Conservation (phyloP, 225 moss, liverwort and hornwort species). For the Rhytidiadelphus loreus region DNA sequence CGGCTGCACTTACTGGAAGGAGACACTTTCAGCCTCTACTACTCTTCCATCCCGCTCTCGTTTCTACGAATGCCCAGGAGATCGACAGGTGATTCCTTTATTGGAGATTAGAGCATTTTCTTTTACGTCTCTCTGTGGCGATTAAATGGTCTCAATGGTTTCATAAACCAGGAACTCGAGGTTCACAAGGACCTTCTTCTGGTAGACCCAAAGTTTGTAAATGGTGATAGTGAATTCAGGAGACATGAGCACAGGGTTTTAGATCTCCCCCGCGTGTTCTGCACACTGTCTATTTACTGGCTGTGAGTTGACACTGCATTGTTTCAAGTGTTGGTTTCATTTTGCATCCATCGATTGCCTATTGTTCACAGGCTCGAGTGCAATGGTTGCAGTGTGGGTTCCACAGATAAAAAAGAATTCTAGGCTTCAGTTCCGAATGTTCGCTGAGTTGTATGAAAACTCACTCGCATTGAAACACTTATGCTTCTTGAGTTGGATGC, state of each 20-base stretch:
- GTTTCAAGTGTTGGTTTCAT: neutral
- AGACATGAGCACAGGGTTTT: neutral
- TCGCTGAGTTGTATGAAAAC: neutral
- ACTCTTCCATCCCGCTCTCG: neutral
- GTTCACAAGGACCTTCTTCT: neutral
- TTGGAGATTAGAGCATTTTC: neutral
- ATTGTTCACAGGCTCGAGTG: neutral
- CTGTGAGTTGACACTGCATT: neutral
- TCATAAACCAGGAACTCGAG: neutral
- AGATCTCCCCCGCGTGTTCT: neutral
- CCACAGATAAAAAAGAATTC: neutral
- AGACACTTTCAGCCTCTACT: neutral
- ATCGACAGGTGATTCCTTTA: conserved; percentile 4
- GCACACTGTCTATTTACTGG: neutral
- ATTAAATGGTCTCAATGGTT: neutral
- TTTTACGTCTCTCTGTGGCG: neutral
- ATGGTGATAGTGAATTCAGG: neutral
- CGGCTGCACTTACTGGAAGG: neutral
- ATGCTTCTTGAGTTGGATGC: too few species aligned
- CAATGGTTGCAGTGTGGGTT: neutral
- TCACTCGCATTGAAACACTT: neutral
- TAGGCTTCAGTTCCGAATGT: neutral
- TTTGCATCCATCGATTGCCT: neutral
- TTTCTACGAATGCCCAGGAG: neutral
- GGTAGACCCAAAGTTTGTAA: neutral